Conservation (phyloP, 1,284 basidiomycete genomes). For the Vanrija pseudolonga region DNA sequence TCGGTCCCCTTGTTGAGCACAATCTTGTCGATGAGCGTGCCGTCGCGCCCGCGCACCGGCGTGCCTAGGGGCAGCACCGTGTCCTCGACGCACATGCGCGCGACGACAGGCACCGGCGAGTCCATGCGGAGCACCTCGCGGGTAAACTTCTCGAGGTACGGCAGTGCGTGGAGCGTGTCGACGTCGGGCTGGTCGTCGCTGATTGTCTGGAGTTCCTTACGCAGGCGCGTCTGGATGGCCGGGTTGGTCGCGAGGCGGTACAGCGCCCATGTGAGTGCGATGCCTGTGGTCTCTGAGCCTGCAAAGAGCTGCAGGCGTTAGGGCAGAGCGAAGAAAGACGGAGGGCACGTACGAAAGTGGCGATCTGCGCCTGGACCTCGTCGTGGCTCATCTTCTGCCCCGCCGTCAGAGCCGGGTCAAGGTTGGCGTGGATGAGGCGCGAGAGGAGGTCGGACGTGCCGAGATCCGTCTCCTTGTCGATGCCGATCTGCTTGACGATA, state of each 20-base stretch:
- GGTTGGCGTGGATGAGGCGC: constrained; percentile 57
- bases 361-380: constrained; percentile 70
- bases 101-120: constrained; percentile 56
- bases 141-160: constrained; percentile 62
- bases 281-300: constrained; percentile 74
- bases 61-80: constrained; percentile 60
- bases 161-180: constrained; percentile 48
- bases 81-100: constrained; percentile 49
- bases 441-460: constrained; percentile 8
- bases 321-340: background rate
- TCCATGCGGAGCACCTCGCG: constrained; percentile 65
- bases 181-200: constrained; percentile 41
- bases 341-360: constrained; percentile 55
- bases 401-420: constrained; percentile 55
- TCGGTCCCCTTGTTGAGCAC: constrained; percentile 35
- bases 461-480: constrained; percentile 51
- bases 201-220: too few species aligned
- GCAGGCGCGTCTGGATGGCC: too few species aligned
- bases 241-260: constrained; percentile 62
- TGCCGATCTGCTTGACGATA: constrained; percentile 22
- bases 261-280: constrained; percentile 68
- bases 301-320: constrained; percentile 23
- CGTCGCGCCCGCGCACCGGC: constrained; percentile 47
- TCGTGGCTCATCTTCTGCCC: constrained; percentile 59
- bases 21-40: constrained; percentile 42